Conservation (phyloP, 1,139 yeast genomes). For the Yamadazyma trypodendri region DNA sequence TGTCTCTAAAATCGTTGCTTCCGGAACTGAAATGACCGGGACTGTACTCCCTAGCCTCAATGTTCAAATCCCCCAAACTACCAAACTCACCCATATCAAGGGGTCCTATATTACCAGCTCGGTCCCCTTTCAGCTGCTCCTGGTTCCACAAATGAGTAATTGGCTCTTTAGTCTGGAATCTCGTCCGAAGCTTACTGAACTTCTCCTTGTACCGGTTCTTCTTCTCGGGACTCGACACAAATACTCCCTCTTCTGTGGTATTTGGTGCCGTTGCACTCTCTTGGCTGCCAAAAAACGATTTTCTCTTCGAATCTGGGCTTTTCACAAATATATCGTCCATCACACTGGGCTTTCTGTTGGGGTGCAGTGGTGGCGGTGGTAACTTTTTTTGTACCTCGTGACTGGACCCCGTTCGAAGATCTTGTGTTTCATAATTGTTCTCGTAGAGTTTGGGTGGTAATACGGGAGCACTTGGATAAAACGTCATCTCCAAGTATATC, state of each 20-base stretch:
- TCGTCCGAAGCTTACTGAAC: constrained; percentile 31
- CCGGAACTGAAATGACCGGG: no score
- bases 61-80: constrained; percentile 22
- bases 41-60: no score
- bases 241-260: constrained; percentile 7
- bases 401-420: not conserved
- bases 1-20: no score
- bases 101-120: constrained; percentile 11
- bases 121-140: constrained; percentile 8
- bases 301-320: constrained; percentile 10
- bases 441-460: constrained; percentile 41
- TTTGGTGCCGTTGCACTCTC: not conserved
- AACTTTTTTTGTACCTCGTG: constrained; percentile 6
- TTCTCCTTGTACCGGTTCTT: constrained; percentile 25
- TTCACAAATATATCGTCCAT: constrained; percentile 31
- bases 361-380: constrained; percentile 16
- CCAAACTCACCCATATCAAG: constrained; percentile 15
- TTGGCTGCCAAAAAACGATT: constrained; percentile 9
- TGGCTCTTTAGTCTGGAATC: constrained; percentile 39
- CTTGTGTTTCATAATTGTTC: constrained; percentile 8
- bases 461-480: constrained; percentile 65
- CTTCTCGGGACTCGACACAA: constrained; percentile 6
- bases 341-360: constrained; percentile 14
- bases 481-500: constrained; percentile 87
- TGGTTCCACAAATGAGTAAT: constrained; percentile 20